phyloP scores from a whole-genome alignment of 2,329 filamentous ascomycete genomes.

The Arthrobotrys conoides region DNA sequence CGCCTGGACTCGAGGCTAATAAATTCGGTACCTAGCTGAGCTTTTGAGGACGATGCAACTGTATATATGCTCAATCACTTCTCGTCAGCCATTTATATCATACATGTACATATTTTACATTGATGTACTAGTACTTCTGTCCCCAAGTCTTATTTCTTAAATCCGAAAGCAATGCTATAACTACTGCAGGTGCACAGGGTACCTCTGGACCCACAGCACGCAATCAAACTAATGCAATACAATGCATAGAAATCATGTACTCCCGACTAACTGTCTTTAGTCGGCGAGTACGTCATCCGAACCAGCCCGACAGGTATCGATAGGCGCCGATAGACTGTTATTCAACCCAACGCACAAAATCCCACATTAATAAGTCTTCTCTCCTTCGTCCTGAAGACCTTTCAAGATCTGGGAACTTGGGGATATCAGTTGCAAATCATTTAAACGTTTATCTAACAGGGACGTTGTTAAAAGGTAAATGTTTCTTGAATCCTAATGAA shows the following conservation, averaged over 20 bases:
- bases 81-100: no score
- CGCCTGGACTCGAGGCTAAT: no score
- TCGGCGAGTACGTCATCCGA: slow-evolving; percentile 49
- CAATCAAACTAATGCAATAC: background rate
- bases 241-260: background rate
- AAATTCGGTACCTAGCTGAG: slow-evolving; percentile 9
- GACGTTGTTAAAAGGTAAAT: background rate
- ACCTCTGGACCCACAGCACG: background rate
- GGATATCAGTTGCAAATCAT: no score
- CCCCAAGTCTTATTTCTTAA: no score
- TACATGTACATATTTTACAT: no score
- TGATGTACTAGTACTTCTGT: no score
- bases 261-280: slow-evolving; percentile 6
- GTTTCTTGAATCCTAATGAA: background rate
- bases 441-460: background rate
- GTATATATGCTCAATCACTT: background rate
- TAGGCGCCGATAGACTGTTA: slow-evolving; percentile 16
- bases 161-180: background rate
- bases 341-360: slow-evolving; percentile 59
- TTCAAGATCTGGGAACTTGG: background rate
- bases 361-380: slow-evolving; percentile 23
- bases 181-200: background rate
- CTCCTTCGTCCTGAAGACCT: background rate
- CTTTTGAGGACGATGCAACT: background rate
- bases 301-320: slow-evolving; percentile 23